Percentiles rank a stretch among this genome's conserved stretches.
phyloP scores from a whole-genome alignment of 495 filamentous ascomycete species.

The Glarea lozoyensis region DNA sequence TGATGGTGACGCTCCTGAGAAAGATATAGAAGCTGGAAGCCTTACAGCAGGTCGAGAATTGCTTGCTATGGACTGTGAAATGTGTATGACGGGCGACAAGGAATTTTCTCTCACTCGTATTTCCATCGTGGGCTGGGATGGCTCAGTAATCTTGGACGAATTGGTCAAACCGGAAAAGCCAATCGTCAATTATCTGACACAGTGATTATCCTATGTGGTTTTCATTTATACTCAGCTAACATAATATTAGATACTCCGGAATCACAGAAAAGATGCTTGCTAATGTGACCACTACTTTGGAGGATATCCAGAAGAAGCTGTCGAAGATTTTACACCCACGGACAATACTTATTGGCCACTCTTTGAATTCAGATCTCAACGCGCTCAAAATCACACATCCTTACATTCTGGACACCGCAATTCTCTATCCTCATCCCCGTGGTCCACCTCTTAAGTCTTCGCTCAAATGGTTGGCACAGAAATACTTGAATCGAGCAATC shows the following conservation, averaged over 20 bases:
- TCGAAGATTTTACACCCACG: slow-evolving; percentile 61
- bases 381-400: slow-evolving; percentile 83
- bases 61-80: slow-evolving; percentile 87
- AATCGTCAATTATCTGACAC: slow-evolving; percentile 85
- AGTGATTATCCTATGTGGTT: slow-evolving; percentile 26
- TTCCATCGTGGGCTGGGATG: slow-evolving; percentile 80
- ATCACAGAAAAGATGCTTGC: slow-evolving; percentile 79
- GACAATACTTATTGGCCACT: slow-evolving; percentile 83
- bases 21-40: slow-evolving; percentile 68
- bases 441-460: slow-evolving; percentile 65
- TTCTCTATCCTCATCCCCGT: slow-evolving; percentile 76
- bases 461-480: slow-evolving; percentile 75
- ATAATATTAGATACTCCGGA: slow-evolving; percentile 52
- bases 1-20: slow-evolving; percentile 56
- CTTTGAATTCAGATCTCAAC: slow-evolving; percentile 78
- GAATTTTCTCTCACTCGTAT: slow-evolving; percentile 79
- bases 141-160: slow-evolving; percentile 71
- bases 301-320: slow-evolving; percentile 74
- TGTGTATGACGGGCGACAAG: slow-evolving; percentile 75
- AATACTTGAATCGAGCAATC: slow-evolving; percentile 74
- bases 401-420: slow-evolving; percentile 80
- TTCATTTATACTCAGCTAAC: slow-evolving; percentile 1
- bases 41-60: slow-evolving; percentile 77
- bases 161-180: slow-evolving; percentile 82
- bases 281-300: slow-evolving; percentile 71